Base-by-base conservation (phyloP, 2,329 filamentous ascomycete genomes). In the Aureobasidium uvarum region DNA sequence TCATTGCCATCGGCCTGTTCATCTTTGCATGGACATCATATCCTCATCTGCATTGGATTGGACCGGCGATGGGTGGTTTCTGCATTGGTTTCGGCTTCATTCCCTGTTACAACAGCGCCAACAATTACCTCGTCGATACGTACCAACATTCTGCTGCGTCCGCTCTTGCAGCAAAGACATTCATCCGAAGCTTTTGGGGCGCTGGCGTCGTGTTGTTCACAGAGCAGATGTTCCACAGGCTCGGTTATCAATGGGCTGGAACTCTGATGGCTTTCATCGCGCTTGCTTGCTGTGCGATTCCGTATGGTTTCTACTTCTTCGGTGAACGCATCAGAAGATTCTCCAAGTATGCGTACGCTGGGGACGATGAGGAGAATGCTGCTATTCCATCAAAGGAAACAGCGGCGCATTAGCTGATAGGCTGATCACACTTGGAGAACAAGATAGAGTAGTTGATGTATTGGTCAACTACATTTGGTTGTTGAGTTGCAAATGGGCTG, bases 291-390 rank as follows among this genome's bases (percentile, higher is more conserved):
- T 96, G 91, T 74, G 85, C 81, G 0, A 96, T 96, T 69, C 92
- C 92, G 0, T 96, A 88, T 74, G 76, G 91, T 31, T 96, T 96
- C 78, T 96, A 89, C 81, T 86, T 81, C 72, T 91, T 85, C 70
- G 92, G 92, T 3, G 90, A 86, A 18, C 75, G 75, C 5, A 96
- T 96, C 69, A 82, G 92, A 5, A 80, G 79, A 64, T 80, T 82
- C 66, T 90, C 87, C 72, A 89, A 85, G 75, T 96, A 86, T 73
- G 92, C 92, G 0, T 96, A 91, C 69, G 76, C 76, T 25, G 81
- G 81, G 16, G 83, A 85, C 52, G 81, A 84, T 63, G 83, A 85
- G 72, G 73, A 74, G 28, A 59, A 59, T 18, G 41, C 4, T 36
- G 25, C 55, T 46, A 33, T n/a, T 11, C 16, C 51, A 4, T 33